A percentile compares a stretch with the other conserved stretches of the same genome.
phyloP scores from a whole-genome alignment of 2,329 filamentous ascomycete genomes.

The Pseudocercospora vitis region DNA sequence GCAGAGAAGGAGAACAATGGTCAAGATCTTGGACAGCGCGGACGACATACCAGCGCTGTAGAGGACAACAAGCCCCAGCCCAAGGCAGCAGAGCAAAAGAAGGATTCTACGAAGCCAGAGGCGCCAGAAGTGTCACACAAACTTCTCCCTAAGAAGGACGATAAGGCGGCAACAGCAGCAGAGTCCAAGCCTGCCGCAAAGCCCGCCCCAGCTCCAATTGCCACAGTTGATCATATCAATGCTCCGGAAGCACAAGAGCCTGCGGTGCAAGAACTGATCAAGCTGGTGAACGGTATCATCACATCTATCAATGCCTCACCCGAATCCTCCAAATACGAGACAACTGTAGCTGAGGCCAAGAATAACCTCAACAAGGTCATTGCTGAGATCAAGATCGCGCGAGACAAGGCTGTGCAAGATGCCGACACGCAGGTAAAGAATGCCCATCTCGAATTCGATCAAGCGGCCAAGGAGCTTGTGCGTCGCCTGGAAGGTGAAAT shows the following conservation, averaged over 20 bases:
- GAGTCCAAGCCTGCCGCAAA: slow-evolving; percentile 47
- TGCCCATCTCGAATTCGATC: slow-evolving; percentile 76
- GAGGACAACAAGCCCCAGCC: slow-evolving; percentile 50
- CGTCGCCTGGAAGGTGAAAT: slow-evolving; percentile 82
- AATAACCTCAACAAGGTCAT: slow-evolving; percentile 75
- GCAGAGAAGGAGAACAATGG: slow-evolving; percentile 58
- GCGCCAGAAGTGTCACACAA: slow-evolving; percentile 21
- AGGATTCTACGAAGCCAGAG: slow-evolving; percentile 29
- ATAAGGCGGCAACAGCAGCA: slow-evolving; percentile 20
- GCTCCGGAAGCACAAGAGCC: slow-evolving; percentile 77
- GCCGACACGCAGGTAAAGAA: slow-evolving; percentile 73
- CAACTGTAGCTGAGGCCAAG: slow-evolving; percentile 82
- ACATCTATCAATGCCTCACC: slow-evolving; percentile 87
- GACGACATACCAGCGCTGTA: slow-evolving; percentile 63
- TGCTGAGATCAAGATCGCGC: slow-evolving; percentile 72
- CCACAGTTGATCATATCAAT: slow-evolving; percentile 74
- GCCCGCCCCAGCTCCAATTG: slow-evolving; percentile 38
- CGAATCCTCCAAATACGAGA: slow-evolving; percentile 72
- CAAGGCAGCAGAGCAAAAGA: slow-evolving; percentile 26
- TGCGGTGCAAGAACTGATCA: slow-evolving; percentile 87
- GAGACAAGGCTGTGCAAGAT: slow-evolving; percentile 65
- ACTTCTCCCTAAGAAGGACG: slow-evolving; percentile 23
- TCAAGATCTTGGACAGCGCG: slow-evolving; percentile 43
- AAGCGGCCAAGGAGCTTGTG: slow-evolving; percentile 83
- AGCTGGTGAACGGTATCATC: slow-evolving; percentile 95